Evolutionary conservation across 306 rosid species (phyloP).

Genomic region (Rubus idaeus): DNA sequence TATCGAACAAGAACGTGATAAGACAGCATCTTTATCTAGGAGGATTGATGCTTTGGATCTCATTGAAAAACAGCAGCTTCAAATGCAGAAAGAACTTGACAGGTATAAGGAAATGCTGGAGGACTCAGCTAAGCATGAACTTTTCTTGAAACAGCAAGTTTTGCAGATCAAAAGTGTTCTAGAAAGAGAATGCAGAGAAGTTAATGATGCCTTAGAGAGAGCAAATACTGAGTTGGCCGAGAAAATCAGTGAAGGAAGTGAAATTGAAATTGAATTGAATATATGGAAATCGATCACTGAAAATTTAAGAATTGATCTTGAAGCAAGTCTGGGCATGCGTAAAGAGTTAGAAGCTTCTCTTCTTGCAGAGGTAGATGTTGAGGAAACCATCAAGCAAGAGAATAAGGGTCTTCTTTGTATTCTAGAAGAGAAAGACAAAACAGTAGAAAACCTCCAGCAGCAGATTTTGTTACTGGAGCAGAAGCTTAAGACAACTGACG

Average conservation of each 20-base stretch:
- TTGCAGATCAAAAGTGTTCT: slow-evolving; percentile 31
- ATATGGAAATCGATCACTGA: slow-evolving; percentile 60
- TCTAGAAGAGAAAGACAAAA: slow-evolving; percentile 47
- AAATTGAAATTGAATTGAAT: slow-evolving; percentile 67
- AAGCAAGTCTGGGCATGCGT: slow-evolving; percentile 45
- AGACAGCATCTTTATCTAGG: slow-evolving; percentile 32
- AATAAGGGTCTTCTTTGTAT: slow-evolving; percentile 34
- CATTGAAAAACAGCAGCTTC: slow-evolving; percentile 35
- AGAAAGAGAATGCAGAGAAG: slow-evolving; percentile 35
- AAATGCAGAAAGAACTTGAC: slow-evolving; percentile 47
- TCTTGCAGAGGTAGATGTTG: slow-evolving; percentile 59
- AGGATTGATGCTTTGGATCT: slow-evolving; percentile 45
- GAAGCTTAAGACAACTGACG: slow-evolving; percentile 34
- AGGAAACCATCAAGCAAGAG: slow-evolving; percentile 60
- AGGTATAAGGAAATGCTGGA: slow-evolving; percentile 53
- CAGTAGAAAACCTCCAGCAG: slow-evolving; percentile 39
- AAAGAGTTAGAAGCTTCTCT: slow-evolving; percentile 77
- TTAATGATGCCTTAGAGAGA: slow-evolving; percentile 46
- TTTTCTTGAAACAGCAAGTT: slow-evolving; percentile 38
- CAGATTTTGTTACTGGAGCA: slow-evolving; percentile 49
- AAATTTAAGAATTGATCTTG: slow-evolving; percentile 48
- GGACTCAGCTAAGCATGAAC: slow-evolving; percentile 49
- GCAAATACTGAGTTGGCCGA: slow-evolving; percentile 48
- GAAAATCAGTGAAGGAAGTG: slow-evolving; percentile 51
- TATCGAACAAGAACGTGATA: slow-evolving; percentile 36